phyloP scores from a whole-genome alignment of 495 filamentous ascomycete genomes.

The Penicillium ochrochloron region DNA sequence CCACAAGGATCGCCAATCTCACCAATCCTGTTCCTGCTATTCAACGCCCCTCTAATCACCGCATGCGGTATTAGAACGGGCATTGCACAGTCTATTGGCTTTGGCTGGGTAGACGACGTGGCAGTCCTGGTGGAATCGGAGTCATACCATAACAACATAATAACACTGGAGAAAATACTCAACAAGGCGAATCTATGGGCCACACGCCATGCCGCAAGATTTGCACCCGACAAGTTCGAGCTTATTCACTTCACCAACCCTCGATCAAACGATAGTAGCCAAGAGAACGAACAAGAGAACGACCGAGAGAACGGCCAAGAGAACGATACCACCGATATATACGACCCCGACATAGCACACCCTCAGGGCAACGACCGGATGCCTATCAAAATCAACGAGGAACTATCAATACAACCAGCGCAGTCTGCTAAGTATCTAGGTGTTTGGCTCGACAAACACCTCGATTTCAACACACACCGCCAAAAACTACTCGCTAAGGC shows the following conservation, averaged over 20 bases:
- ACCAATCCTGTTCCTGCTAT: background rate
- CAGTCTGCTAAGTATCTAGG: conserved; percentile 17
- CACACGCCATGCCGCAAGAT: conserved; percentile 22
- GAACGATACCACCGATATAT: too few species aligned
- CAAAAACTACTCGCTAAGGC: too few species aligned
- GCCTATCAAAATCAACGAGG: background rate
- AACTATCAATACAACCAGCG: background rate
- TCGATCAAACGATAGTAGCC: too few species aligned
- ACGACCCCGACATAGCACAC: background rate
- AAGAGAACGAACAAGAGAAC: background rate
- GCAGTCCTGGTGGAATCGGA: conserved; percentile 10
- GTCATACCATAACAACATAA: conserved; percentile 9
- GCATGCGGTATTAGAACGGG: too few species aligned
- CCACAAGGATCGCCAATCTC: background rate
- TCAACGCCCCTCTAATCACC: background rate
- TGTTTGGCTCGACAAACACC: conserved; percentile 21
- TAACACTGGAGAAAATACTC: too few species aligned
- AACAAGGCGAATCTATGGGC: conserved; percentile 17
- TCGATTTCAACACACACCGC: too few species aligned
- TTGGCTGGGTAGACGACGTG: background rate
- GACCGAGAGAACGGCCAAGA: background rate
- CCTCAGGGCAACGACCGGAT: conserved; percentile 4
- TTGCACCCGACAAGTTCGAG: conserved; percentile 20
- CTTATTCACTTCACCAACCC: conserved; percentile 17
- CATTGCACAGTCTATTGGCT: too few species aligned